Evolutionary conservation across 768 basidiomycete genomes (phyloP), one percentile per base, ranked within the genome.

Genomic region (Suillus cothurnatus): DNA sequence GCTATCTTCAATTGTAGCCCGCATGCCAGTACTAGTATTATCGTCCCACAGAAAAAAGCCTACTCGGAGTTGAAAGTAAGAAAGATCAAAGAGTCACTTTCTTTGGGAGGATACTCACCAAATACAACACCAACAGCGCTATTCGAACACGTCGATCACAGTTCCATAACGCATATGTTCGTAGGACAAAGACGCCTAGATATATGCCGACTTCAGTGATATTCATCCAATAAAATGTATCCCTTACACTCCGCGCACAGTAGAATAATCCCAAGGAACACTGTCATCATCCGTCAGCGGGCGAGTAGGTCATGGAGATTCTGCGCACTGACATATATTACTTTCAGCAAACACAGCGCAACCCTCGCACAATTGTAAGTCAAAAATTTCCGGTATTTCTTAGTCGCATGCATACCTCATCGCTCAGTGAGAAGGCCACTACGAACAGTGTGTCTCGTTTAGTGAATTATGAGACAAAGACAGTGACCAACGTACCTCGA

Each of bases 141-240:
- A 17, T 58, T 38, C 23, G 56, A 58, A 58, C 23, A 38, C 56
- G 56, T 38, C 36, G 56, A 23, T 58, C 23, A 38, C 23, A 15
- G 36, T 38, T 38, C 56, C 56, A 58, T 38, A 58, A 36, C 36
- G 56, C 36, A 38, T 38, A 58, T 15, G 56, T 58, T 58, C 56
- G 23, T 38, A 38, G 23, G 14, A 17, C 36, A 58, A 58, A 58
- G 2, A 58, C 6, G 26, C 8, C 56, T 58, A 38, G 31, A 21
- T 23, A 21, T 11, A 5, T 52, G 50, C 17, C 5, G 23, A 38
- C n/a, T 36, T 57, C 34, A 57, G 56, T 26, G 7, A 58, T 26
- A 11, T 26, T 26, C 23, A 23, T 26, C 3, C 1, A 9, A 26
- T 58, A 26, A 17, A 23, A 9, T 17, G 17, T 38, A 19, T 26